These are phyloP conservation scores for Ophiostoma angusticollis DNA, from an alignment of 2,329 filamentous ascomycete species.

Conservation along the genomic window DNA sequence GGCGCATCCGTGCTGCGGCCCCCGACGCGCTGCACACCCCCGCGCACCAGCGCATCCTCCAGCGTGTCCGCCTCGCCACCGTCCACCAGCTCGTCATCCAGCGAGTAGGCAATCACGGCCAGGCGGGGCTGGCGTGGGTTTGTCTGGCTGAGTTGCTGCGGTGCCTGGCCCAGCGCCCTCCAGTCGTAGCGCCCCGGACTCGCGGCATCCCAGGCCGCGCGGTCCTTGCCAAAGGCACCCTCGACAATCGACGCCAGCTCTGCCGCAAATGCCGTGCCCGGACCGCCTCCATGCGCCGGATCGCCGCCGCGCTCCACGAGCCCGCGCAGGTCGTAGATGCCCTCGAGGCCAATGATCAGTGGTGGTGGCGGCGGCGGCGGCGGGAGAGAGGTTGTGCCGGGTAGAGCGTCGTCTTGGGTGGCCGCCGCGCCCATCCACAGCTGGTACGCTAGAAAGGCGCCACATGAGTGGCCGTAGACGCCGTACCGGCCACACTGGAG, in stretches of 20 bases:
- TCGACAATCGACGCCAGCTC: constrained; percentile 20
- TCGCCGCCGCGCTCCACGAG: constrained; percentile 34
- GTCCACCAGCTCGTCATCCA: constrained; percentile 38
- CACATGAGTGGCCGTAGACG: constrained; percentile 49
- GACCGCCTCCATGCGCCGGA: constrained; percentile 30
- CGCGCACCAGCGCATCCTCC: constrained; percentile 31
- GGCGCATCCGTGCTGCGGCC: too few relatives aligned
- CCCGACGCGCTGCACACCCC: too few relatives aligned
- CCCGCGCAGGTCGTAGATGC: constrained; percentile 52
- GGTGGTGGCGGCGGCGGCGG: constrained; percentile 8
- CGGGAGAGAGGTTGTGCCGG: background rate
- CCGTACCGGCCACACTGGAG: constrained; percentile 31
- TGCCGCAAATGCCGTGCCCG: constrained; percentile 27
- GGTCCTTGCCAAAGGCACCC: constrained; percentile 46
- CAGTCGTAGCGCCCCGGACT: constrained; percentile 36
- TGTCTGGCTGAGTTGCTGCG: too few relatives aligned
- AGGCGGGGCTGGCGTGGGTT: too few relatives aligned
- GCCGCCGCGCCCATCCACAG: constrained; percentile 29
- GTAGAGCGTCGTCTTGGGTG: background rate
- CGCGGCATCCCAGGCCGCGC: constrained; percentile 36
- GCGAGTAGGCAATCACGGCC: constrained; percentile 31
- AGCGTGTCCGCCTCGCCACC: constrained; percentile 46
- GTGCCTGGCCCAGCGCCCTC: background rate
- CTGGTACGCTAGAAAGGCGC: constrained; percentile 52
- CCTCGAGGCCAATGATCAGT: constrained; percentile 48